phyloP scores from a whole-genome alignment of 148 eudicot species.

The Mesembryanthemum crystallinum region DNA sequence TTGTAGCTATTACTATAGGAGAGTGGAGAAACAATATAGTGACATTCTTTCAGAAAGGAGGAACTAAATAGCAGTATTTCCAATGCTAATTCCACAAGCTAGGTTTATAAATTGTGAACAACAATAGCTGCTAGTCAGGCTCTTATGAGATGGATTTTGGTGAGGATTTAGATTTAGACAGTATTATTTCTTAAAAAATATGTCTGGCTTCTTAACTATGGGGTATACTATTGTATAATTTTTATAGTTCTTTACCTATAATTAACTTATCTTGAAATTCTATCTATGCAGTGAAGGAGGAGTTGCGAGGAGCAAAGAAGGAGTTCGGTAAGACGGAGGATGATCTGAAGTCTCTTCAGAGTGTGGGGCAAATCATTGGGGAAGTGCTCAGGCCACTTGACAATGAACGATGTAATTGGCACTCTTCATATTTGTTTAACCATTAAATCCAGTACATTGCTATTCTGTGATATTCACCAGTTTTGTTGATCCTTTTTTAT shows the following conservation, averaged over 20 bases:
- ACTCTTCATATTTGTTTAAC: constrained; percentile 17
- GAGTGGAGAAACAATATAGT: not conserved
- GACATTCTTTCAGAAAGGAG: not conserved
- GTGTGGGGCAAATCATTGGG: constrained; percentile 99
- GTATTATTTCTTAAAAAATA: not conserved
- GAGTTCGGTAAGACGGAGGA: constrained; percentile 93
- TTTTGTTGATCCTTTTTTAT: too few relatives aligned
- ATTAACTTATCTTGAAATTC: constrained; percentile 7
- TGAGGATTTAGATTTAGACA: too few relatives aligned
- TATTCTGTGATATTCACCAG: too few relatives aligned
- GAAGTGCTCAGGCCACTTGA: constrained; percentile 98
- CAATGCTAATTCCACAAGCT: not conserved
- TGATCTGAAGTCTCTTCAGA: constrained; percentile 95
- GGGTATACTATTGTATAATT: not conserved
- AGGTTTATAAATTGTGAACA: not conserved
- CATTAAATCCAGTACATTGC: not conserved
- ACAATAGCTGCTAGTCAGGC: not conserved
- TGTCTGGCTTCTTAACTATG: not conserved
- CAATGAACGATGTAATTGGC: constrained; percentile 77
- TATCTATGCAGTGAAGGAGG: constrained; percentile 66
- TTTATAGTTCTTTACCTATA: not conserved
- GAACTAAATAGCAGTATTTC: not conserved
- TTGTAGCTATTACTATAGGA: not conserved
- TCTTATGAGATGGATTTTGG: too few relatives aligned
- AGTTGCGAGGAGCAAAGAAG: constrained; percentile 65